Percentiles rank a stretch among this genome's conserved stretches.
These are phyloP conservation scores for Colletotrichum costaricense DNA, from an alignment of 2,329 filamentous ascomycete species.

Conservation along the genomic window DNA sequence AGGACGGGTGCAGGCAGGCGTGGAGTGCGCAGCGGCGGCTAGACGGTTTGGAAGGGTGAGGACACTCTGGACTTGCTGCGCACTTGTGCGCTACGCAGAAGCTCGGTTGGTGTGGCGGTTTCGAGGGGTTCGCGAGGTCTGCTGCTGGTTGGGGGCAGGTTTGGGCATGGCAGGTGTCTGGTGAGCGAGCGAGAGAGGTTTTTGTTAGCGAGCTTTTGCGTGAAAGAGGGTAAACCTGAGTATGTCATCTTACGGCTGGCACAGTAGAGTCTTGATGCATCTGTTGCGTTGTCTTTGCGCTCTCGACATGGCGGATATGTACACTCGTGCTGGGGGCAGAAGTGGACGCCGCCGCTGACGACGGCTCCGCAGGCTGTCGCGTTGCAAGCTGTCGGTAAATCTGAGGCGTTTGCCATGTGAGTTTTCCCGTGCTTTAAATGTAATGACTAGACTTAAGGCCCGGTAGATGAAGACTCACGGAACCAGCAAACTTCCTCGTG, in stretches of 20 bases:
- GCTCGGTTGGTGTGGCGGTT: not conserved
- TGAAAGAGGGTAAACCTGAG: not conserved
- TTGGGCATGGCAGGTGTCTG: constrained; percentile 28
- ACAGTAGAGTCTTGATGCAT: constrained; percentile 21
- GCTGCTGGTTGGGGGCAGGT: constrained; percentile 25
- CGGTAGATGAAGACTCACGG: constrained; percentile 1
- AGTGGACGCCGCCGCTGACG: not conserved
- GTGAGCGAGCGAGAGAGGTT: not conserved
- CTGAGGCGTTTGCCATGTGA: not conserved
- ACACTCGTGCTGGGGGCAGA: constrained; percentile 33
- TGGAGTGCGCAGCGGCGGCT: constrained; percentile 32
- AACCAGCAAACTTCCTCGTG: constrained; percentile 28
- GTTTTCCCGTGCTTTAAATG: not conserved
- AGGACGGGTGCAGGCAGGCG: constrained; percentile 22
- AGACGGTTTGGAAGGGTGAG: constrained; percentile 15
- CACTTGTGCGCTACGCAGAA: constrained; percentile 35
- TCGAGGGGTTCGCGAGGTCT: constrained; percentile 17
- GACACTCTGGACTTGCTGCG: constrained; percentile 1
- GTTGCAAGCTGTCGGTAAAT: constrained; percentile 1
- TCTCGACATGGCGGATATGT: constrained; percentile 23
- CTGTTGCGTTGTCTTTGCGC: constrained; percentile 10
- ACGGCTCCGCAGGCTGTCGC: not conserved
- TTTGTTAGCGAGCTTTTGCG: not conserved
- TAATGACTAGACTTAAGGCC: too few relatives aligned
- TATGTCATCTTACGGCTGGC: constrained; percentile 7